Conservation (phyloP, 106 monocot genomes). For the Vanilla planifolia region DNA sequence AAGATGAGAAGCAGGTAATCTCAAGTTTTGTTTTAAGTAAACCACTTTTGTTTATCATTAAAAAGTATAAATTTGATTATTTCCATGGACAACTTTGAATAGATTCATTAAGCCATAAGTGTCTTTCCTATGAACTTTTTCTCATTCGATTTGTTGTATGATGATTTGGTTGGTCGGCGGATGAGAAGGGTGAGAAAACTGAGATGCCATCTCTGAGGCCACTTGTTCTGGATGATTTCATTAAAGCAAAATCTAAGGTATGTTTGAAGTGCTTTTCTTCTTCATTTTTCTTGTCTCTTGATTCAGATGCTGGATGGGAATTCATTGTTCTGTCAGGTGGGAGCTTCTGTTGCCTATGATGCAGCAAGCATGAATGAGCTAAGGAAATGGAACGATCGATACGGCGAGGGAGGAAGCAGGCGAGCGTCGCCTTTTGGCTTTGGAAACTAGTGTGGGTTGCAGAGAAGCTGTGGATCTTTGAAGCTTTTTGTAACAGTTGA, state of each 20-base stretch:
- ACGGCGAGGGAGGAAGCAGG: conserved; percentile 93
- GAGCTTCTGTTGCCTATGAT: conserved; percentile 92
- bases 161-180: too few relatives aligned
- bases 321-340: conserved; percentile 46
- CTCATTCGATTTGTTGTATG: too few relatives aligned
- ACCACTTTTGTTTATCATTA: too few relatives aligned
- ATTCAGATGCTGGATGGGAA: neutral
- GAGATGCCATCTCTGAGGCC: conserved; percentile 39
- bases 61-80: too few relatives aligned
- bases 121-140: too few relatives aligned
- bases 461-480: neutral
- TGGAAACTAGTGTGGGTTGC: conserved; percentile 17
- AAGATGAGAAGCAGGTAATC: conserved; percentile 76
- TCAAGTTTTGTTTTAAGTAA: too few relatives aligned
- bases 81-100: too few relatives aligned
- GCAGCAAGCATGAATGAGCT: conserved; percentile 90
- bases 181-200: conserved; percentile 29
- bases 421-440: conserved; percentile 81
- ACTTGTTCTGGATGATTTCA: conserved; percentile 75
- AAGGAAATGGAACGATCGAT: conserved; percentile 95
- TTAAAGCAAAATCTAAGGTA: conserved; percentile 92
- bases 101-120: too few relatives aligned
- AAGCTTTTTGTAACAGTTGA: neutral
- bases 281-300: neutral
- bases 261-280: neutral